These are phyloP conservation scores for Solanum infundibuliforme DNA, from an alignment of 257 asterid species.

Conservation along the genomic window DNA sequence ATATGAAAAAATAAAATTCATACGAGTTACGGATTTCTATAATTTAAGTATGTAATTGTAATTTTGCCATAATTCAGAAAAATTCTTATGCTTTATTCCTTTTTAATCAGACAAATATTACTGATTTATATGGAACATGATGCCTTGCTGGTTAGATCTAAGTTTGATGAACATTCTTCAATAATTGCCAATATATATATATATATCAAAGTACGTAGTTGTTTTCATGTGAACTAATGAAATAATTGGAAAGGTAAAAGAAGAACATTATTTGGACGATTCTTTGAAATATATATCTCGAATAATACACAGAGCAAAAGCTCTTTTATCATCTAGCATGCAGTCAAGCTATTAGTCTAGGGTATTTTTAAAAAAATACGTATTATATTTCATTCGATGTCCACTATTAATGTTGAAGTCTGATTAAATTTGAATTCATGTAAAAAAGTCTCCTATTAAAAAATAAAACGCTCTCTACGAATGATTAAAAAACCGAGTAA, in stretches of 20 bases:
- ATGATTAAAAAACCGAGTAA: neutral
- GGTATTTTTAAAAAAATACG: too few relatives aligned
- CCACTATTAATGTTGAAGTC: too few relatives aligned
- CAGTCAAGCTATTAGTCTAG: too few relatives aligned
- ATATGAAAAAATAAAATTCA: neutral
- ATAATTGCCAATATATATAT: neutral
- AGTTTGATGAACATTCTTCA: neutral
- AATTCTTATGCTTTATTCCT: neutral
- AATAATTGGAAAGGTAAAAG: neutral
- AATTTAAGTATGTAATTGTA: neutral
- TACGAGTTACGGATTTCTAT: neutral
- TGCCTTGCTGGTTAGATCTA: neutral
- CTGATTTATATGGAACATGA: neutral
- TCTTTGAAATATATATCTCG: neutral
- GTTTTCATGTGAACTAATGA: neutral
- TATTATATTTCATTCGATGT: neutral
- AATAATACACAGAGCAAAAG: too few relatives aligned
- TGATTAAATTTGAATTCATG: too few relatives aligned
- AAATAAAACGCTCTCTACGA: too few relatives aligned
- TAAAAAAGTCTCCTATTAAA: fast-evolving
- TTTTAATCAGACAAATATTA: neutral
- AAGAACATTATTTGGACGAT: neutral
- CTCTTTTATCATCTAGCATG: too few relatives aligned
- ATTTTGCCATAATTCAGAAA: neutral
- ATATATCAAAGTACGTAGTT: neutral